Evolutionary conservation across 768 basidiomycete species (phyloP).

Genomic region (Tephrocybe sp.): DNA sequence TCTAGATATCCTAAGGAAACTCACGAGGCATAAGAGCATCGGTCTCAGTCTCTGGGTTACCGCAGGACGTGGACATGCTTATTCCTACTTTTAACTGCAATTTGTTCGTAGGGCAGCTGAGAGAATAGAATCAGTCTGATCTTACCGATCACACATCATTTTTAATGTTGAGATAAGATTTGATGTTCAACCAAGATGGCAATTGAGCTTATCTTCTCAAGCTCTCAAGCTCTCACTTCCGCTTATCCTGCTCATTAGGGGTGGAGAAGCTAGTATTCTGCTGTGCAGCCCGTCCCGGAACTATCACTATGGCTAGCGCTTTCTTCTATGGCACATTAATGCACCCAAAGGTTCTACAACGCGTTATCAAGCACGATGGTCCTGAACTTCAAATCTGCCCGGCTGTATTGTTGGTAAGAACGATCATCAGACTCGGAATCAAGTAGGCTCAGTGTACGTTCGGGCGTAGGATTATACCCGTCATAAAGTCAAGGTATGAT

Average conservation of each 20-base stretch:
- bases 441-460: neutral
- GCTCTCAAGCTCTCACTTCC: no score
- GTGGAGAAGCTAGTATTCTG: no score
- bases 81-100: neutral
- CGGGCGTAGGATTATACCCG: conserved; percentile 69
- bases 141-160: neutral
- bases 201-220: neutral
- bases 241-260: no score
- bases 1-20: conserved; percentile 19
- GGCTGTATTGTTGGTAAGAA: conserved; percentile 67
- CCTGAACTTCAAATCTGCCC: conserved; percentile 63
- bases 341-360: conserved; percentile 77
- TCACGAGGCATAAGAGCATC: conserved; percentile 70
- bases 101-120: neutral
- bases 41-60: conserved; percentile 55
- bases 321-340: conserved; percentile 93
- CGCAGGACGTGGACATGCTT: conserved; percentile 46
- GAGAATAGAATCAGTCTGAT: neutral
- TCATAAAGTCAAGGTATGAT: conserved; percentile 67
- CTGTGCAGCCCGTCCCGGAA: no score
- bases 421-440: neutral
- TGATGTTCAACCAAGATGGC: neutral
- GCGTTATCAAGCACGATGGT: conserved; percentile 73
- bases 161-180: neutral
- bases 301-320: conserved; percentile 34